Percentiles rank a stretch among this genome's conserved stretches.
Evolutionary conservation across 176 grass and related monocot species (phyloP).

Genomic region (Eleusine indica): DNA sequence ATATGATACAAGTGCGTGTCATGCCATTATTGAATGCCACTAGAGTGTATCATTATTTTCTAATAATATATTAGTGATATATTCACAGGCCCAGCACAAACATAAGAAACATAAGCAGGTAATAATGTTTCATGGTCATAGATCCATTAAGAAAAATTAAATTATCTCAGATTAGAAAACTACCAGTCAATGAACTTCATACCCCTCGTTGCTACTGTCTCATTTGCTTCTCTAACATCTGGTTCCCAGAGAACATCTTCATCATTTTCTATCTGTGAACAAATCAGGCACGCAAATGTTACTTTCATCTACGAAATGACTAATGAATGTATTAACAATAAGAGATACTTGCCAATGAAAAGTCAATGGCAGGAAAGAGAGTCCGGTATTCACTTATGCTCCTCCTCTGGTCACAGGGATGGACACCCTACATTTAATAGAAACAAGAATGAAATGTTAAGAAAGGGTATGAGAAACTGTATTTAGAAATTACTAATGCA

Average conservation of each 20-base stretch:
- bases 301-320: no score
- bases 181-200: constrained; percentile 92
- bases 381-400: constrained; percentile 82
- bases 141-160: background rate
- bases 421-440: constrained; percentile 64
- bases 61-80: background rate
- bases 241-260: constrained; percentile 87
- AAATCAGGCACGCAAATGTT: background rate
- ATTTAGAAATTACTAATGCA: background rate
- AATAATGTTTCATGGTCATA: background rate
- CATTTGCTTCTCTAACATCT: constrained; percentile 81
- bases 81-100: background rate
- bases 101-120: background rate
- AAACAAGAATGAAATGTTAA: background rate
- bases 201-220: constrained; percentile 67
- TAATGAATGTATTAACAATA: constrained; percentile 27
- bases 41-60: background rate
- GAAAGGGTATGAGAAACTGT: no score
- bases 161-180: constrained; percentile 26
- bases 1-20: background rate
- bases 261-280: constrained; percentile 79
- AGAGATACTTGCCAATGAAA: constrained; percentile 77
- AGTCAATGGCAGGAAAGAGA: constrained; percentile 89
- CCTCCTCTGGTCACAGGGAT: constrained; percentile 95
- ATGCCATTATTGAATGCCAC: background rate